Percentiles rank a stretch among this genome's conserved stretches.
These are phyloP conservation scores for Talaromyces ruber DNA, from an alignment of 495 filamentous ascomycete species.

Conservation along the genomic window DNA sequence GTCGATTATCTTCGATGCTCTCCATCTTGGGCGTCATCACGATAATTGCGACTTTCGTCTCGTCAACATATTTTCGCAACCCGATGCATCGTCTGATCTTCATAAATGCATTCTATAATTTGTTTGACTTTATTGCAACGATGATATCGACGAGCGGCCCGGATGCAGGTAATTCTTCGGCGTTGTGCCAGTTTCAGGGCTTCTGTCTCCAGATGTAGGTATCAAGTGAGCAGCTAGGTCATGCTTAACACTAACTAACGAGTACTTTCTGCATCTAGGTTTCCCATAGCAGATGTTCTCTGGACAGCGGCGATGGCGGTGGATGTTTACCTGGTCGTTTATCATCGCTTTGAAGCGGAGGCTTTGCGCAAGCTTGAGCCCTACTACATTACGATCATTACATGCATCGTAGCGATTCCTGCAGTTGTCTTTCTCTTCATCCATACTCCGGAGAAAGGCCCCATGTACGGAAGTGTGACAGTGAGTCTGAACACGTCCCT, in stretches of 20 bases:
- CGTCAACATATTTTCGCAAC: slow-evolving; percentile 33
- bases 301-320: slow-evolving; percentile 42
- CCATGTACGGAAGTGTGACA: slow-evolving; percentile 34
- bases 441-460: slow-evolving; percentile 23
- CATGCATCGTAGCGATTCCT: slow-evolving; percentile 29
- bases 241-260: background rate
- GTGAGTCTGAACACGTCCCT: slow-evolving; percentile 18
- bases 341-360: slow-evolving; percentile 29
- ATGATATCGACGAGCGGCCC: slow-evolving; percentile 37
- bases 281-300: slow-evolving; percentile 38
- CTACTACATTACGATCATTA: slow-evolving; percentile 29
- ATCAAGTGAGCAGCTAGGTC: background rate
- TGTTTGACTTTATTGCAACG: slow-evolving; percentile 35
- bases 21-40: slow-evolving; percentile 26
- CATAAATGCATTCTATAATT: slow-evolving; percentile 37
- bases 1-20: slow-evolving; percentile 26
- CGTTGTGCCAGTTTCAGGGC: slow-evolving; percentile 38
- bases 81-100: slow-evolving; percentile 41
- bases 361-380: slow-evolving; percentile 29
- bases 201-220: slow-evolving; percentile 40
- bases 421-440: slow-evolving; percentile 36
- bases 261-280: slow-evolving; percentile 19
- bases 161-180: slow-evolving; percentile 24
- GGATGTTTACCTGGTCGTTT: slow-evolving; percentile 38
- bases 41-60: slow-evolving; percentile 26